These are phyloP conservation scores for Penicillium lividum DNA, from an alignment of 495 filamentous ascomycete genomes.

Conservation along the genomic window DNA sequence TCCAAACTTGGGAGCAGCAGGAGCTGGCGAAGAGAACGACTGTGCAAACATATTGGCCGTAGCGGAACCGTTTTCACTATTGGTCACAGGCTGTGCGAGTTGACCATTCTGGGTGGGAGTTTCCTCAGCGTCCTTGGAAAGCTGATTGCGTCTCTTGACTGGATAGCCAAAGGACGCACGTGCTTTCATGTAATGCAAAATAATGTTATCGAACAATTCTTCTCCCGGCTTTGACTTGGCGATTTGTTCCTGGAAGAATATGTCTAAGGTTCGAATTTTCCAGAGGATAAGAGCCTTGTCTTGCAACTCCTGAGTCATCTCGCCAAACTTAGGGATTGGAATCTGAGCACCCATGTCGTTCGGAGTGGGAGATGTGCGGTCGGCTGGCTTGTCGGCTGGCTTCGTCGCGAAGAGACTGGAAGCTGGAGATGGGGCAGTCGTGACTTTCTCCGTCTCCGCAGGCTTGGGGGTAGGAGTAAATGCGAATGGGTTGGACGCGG, in stretches of 20 bases:
- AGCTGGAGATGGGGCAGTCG: background rate
- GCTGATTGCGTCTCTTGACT: conserved; percentile 10
- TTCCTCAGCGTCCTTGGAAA: background rate
- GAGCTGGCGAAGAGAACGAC: conserved; percentile 38
- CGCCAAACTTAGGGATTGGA: conserved; percentile 22
- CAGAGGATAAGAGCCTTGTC: conserved; percentile 24
- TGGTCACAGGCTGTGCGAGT: background rate
- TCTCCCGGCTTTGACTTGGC: conserved; percentile 28
- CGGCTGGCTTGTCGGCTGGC: conserved; percentile 16
- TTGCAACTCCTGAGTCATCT: conserved; percentile 19
- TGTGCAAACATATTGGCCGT: conserved; percentile 46
- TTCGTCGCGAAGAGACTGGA: background rate
- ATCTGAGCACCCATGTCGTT: conserved; percentile 3
- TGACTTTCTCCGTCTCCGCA: conserved; percentile 2
- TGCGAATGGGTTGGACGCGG: background rate
- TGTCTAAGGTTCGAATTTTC: conserved; percentile 34
- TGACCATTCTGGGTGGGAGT: background rate
- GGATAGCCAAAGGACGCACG: conserved; percentile 38
- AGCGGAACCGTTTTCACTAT: conserved; percentile 28
- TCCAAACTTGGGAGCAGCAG: background rate
- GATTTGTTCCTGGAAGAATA: conserved; percentile 35
- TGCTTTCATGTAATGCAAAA: conserved; percentile 38
- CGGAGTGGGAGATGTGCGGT: background rate
- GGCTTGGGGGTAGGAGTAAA: conserved; percentile 7
- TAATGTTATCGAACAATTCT: conserved; percentile 33